Percentiles rank a stretch among this genome's conserved stretches.
phyloP scores from a whole-genome alignment of 2,329 filamentous ascomycete species.

The Calonectria pseudoturangicola region DNA sequence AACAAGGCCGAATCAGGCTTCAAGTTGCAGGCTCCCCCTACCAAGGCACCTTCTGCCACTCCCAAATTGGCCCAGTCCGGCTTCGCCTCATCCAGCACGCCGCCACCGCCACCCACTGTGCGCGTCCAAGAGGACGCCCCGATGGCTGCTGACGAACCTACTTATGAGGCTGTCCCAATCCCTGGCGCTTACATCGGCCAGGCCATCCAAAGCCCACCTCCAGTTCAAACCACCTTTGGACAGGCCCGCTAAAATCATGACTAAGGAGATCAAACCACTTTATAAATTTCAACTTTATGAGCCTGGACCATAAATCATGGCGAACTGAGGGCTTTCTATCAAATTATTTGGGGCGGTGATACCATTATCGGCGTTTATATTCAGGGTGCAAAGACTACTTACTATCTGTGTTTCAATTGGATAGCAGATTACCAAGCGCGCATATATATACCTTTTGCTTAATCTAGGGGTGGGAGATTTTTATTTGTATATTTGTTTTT shows the following conservation, averaged over 20 bases:
- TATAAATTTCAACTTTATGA: conserved; percentile 41
- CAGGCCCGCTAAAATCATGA: conserved; percentile 53
- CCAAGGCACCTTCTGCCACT: conserved; percentile 85
- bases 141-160: conserved; percentile 85
- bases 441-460: conserved; percentile 38
- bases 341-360: conserved; percentile 35
- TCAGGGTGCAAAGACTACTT: conserved; percentile 37
- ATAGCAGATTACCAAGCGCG: conserved; percentile 30
- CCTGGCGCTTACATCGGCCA: conserved; percentile 85
- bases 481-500: conserved; percentile 28
- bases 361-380: conserved; percentile 40
- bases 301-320: conserved; percentile 30
- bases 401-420: conserved; percentile 20
- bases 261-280: conserved; percentile 39
- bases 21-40: conserved; percentile 89
- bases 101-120: conserved; percentile 62
- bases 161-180: conserved; percentile 91
- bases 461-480: conserved; percentile 12
- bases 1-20: conserved; percentile 77
- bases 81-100: conserved; percentile 73
- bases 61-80: conserved; percentile 79
- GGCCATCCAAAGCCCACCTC: conserved; percentile 71
- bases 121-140: conserved; percentile 78
- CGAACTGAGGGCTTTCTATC: conserved; percentile 27
- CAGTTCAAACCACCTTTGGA: conserved; percentile 66